Conservation (phyloP, 2,329 filamentous ascomycete genomes). For the Diaporthe vaccinii region DNA sequence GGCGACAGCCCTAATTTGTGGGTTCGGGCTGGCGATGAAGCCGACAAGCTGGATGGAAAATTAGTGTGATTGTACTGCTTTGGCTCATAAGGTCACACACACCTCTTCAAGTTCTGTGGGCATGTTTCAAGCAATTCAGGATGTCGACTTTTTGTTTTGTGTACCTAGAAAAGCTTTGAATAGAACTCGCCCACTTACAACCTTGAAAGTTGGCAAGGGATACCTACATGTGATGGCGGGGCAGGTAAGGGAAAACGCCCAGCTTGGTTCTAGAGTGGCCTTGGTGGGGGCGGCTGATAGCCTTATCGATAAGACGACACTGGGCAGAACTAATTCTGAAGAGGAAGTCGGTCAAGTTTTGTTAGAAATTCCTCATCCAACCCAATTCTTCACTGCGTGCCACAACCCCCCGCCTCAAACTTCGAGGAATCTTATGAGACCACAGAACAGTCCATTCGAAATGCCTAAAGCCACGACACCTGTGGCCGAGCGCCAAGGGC, state of each 20-base stretch:
- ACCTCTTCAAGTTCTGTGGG: constrained; percentile 84
- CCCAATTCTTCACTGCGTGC: constrained; percentile 1
- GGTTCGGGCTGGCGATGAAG: constrained; percentile 93
- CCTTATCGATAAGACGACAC: constrained; percentile 38
- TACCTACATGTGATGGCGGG: constrained; percentile 25
- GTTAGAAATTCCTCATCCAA: background rate
- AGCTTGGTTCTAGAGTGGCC: background rate
- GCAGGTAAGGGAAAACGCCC: constrained; percentile 5
- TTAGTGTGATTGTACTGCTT: background rate
- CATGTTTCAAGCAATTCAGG: constrained; percentile 64
- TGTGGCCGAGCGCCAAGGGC: constrained; percentile 67
- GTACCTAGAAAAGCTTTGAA: constrained; percentile 14
- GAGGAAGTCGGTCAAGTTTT: constrained; percentile 33
- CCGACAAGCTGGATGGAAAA: constrained; percentile 79
- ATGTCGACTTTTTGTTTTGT: background rate
- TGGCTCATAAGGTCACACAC: constrained; percentile 43
- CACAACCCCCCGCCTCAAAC: background rate
- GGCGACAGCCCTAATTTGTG: constrained; percentile 88
- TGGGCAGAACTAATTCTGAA: constrained; percentile 35
- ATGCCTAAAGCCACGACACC: constrained; percentile 86
- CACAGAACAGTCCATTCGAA: constrained; percentile 42
- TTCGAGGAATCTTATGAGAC: background rate
- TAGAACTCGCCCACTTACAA: constrained; percentile 7
- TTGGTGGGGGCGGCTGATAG: constrained; percentile 2
- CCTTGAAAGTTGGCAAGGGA: constrained; percentile 6